Conservation (phyloP, 139 green algal species). For the Edaphochlamys debaryana region DNA sequence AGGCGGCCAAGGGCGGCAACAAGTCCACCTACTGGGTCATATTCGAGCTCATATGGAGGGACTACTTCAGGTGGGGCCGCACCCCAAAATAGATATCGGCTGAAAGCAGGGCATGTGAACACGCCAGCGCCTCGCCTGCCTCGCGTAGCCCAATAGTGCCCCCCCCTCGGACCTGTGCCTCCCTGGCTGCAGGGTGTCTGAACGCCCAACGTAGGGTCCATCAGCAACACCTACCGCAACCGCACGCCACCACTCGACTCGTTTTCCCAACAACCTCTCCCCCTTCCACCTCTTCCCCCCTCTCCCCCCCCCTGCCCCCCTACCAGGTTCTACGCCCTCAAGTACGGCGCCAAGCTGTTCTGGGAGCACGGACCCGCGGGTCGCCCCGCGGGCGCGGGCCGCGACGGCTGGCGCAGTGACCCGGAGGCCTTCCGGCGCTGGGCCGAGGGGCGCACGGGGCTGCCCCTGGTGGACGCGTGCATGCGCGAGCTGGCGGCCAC, state of each 20-base stretch:
- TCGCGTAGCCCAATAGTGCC: background rate
- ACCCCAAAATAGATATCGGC: background rate
- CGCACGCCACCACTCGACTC: too few relatives aligned
- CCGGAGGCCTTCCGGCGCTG: slow-evolving; percentile 75
- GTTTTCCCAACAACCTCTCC: too few relatives aligned
- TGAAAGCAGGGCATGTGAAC: too few relatives aligned
- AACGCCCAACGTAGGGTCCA: too few relatives aligned
- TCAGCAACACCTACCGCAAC: too few relatives aligned
- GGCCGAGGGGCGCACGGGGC: slow-evolving; percentile 86
- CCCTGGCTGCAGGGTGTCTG: too few relatives aligned
- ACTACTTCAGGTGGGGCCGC: slow-evolving; percentile 87
- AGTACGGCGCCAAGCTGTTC: slow-evolving; percentile 94
- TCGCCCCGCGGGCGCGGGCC: too few relatives aligned
- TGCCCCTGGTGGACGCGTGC: slow-evolving; percentile 97
- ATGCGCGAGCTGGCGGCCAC: slow-evolving; percentile 95
- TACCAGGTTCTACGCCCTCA: slow-evolving; percentile 86
- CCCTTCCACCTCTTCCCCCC: background rate
- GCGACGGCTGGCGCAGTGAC: slow-evolving; percentile 61
- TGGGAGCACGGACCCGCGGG: slow-evolving; percentile 62
- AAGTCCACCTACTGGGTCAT: slow-evolving; percentile 94
- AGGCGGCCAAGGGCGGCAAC: slow-evolving; percentile 83
- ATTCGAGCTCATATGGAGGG: slow-evolving; percentile 96
- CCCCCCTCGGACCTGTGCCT: too few relatives aligned
- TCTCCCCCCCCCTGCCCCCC: background rate
- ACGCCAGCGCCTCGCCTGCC: too few relatives aligned